Evolutionary conservation across 108 stramenopile genomes (phyloP), one percentile per base, ranked within the genome.

Genomic region (Cyclotella choctawhatcheeana): DNA sequence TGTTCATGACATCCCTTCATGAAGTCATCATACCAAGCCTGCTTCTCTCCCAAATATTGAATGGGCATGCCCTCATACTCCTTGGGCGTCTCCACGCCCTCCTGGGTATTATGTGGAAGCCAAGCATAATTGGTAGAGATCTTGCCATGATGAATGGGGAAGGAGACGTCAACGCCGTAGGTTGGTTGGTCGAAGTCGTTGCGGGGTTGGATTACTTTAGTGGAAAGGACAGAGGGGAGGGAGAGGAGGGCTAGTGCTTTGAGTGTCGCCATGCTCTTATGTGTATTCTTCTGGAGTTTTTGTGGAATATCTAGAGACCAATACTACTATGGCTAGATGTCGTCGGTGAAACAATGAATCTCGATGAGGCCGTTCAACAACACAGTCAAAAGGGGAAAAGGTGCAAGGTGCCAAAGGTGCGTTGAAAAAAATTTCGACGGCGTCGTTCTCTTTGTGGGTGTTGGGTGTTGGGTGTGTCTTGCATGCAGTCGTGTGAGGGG

Each of bases 101-200:
- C 67, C 56, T 93, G 85, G 52, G 73, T 10, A 67, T 94, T 94
- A 82, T 94, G 93, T 1, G 86, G 85, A 0, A 94, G 79, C 91
- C 89, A 94, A 0, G 84, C 85, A 52, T 89, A 94, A 73, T 94
- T 94, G 58, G 69, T 82, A 5, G 84, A 84, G 10, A 94, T 60
- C 20, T 58, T 16, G 2, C 10, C 40, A 24, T 89, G 72, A 40
- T 94, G 93, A 52, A 94, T 94, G 37, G 93, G 93, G 67, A 92
- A 94, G 55, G 84, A 85, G 20, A 92, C 84, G 64, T 94, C 93
- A 21, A 89, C 93, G 24, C 93, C 93, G 71, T 94, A 94, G 18
- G 76, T 72, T 29, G 81, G 81, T 40, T 80, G 48, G 44, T 66
- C 53, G 17, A 80, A 63, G 21, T 44, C n/a, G 35, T 80, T 80